A percentile compares a stretch with the other conserved stretches of the same genome.
These are phyloP conservation scores for Prinsepia uniflora DNA, from an alignment of 306 rosid species.

Conservation along the genomic window DNA sequence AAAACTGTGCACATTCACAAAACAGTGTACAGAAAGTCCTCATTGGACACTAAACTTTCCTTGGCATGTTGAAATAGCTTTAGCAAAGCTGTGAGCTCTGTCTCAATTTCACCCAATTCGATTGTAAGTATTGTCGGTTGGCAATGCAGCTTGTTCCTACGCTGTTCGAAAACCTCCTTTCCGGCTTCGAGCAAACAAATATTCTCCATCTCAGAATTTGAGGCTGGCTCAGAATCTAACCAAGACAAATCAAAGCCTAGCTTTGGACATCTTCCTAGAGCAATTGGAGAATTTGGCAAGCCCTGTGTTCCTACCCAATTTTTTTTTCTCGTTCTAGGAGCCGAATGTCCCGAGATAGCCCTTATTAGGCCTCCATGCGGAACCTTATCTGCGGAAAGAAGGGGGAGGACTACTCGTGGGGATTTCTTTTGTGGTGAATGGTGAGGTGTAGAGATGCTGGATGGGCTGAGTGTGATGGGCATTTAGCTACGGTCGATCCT, in stretches of 20 bases:
- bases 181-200: not conserved
- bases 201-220: not conserved
- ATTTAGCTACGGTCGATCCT: too few species aligned
- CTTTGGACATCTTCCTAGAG: slow-evolving; percentile 11
- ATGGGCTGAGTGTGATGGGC: too few species aligned
- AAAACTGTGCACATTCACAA: not conserved
- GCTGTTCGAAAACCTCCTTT: slow-evolving; percentile 5
- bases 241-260: slow-evolving; percentile 12
- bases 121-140: slow-evolving; percentile 6
- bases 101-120: not conserved
- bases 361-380: too few species aligned
- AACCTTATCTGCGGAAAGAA: too few species aligned
- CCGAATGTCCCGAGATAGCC: too few species aligned
- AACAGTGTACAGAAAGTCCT: not conserved
- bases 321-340: too few species aligned
- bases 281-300: not conserved
- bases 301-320: not conserved
- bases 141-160: slow-evolving; percentile 1
- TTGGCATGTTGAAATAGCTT: not conserved
- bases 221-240: not conserved
- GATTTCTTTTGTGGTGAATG: too few species aligned
- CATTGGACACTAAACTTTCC: not conserved
- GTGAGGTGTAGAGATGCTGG: too few species aligned
- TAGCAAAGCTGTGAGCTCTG: not conserved
- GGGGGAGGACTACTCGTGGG: too few species aligned